Evolutionary conservation across 805 yeast species (phyloP).

Genomic region (Wickerhamomyces alni): DNA sequence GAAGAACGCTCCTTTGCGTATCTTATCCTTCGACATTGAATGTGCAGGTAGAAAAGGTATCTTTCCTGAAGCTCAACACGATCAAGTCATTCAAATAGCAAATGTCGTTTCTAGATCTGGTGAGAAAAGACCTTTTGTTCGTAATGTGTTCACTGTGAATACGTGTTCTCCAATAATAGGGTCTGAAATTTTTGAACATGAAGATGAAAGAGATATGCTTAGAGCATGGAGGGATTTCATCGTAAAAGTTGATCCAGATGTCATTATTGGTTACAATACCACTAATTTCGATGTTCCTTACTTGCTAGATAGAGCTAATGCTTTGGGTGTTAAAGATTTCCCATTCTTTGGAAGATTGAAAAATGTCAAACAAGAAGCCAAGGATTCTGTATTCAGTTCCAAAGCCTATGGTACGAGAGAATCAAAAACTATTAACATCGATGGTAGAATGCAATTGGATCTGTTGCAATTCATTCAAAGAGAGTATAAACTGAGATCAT

Average conservation of each 20-base stretch:
- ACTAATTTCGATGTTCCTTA: slow-evolving; percentile 95
- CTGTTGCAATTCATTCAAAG: slow-evolving; percentile 88
- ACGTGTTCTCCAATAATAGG: slow-evolving; percentile 94
- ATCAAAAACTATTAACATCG: slow-evolving; percentile 84
- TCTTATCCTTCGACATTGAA: slow-evolving; percentile 93
- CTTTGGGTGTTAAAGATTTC: slow-evolving; percentile 57
- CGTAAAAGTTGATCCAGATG: slow-evolving; percentile 85
- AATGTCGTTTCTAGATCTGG: slow-evolving; percentile 87
- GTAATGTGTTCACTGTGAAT: slow-evolving; percentile 91
- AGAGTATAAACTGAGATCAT: slow-evolving; percentile 90
- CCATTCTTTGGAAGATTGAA: slow-evolving; percentile 82
- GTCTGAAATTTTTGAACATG: slow-evolving; percentile 74
- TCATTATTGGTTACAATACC: slow-evolving; percentile 92
- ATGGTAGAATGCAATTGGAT: slow-evolving; percentile 94
- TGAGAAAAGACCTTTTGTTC: slow-evolving; percentile 78
- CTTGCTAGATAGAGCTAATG: slow-evolving; percentile 77
- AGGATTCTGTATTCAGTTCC: slow-evolving; percentile 81
- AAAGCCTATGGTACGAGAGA: slow-evolving; percentile 96
- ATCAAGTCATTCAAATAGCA: slow-evolving; percentile 95
- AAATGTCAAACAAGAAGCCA: slow-evolving; percentile 65
- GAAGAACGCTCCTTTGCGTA: slow-evolving; percentile 87
- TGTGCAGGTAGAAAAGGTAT: slow-evolving; percentile 97
- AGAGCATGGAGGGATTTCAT: slow-evolving; percentile 83
- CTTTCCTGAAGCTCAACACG: slow-evolving; percentile 91
- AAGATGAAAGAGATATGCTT: slow-evolving; percentile 77